phyloP scores from a whole-genome alignment of 148 eudicot species.

The Fagopyrum tataricum region DNA sequence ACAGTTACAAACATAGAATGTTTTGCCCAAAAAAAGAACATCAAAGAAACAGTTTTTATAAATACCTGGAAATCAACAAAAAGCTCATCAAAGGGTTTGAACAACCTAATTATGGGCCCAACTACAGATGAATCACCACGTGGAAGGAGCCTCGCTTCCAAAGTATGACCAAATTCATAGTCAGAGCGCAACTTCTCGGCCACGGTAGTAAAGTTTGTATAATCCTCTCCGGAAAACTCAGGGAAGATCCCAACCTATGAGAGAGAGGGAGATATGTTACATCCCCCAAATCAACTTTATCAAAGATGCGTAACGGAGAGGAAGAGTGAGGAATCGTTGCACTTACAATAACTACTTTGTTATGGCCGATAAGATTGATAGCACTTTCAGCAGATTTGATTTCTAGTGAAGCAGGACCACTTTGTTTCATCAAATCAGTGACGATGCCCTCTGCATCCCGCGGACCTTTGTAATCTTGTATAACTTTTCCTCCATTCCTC shows the following conservation, averaged over 20 bases:
- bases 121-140: constrained; percentile 49
- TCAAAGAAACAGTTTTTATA: neutral
- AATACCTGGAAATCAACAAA: constrained; percentile 50
- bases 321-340: neutral
- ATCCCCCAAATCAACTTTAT: neutral
- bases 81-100: constrained; percentile 70
- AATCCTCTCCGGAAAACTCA: constrained; percentile 63
- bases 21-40: neutral
- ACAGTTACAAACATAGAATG: neutral
- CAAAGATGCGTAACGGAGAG: neutral
- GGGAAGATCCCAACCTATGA: constrained; percentile 63
- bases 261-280: neutral
- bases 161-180: constrained; percentile 58
- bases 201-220: constrained; percentile 38
- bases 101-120: constrained; percentile 46
- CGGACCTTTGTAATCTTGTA: constrained; percentile 72
- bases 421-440: constrained; percentile 47
- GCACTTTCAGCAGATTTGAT: constrained; percentile 47
- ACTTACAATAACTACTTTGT: constrained; percentile 59
- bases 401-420: constrained; percentile 62
- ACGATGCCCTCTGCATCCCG: constrained; percentile 67
- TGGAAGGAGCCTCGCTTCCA: constrained; percentile 54
- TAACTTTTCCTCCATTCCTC: constrained; percentile 48
- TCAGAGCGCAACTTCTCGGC: constrained; percentile 60
- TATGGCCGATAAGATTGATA: constrained; percentile 23